A percentile compares a stretch with the other conserved stretches of the same genome.
Conservation (phyloP, 148 eudicot genomes). For the Suaeda aralocaspica region DNA sequence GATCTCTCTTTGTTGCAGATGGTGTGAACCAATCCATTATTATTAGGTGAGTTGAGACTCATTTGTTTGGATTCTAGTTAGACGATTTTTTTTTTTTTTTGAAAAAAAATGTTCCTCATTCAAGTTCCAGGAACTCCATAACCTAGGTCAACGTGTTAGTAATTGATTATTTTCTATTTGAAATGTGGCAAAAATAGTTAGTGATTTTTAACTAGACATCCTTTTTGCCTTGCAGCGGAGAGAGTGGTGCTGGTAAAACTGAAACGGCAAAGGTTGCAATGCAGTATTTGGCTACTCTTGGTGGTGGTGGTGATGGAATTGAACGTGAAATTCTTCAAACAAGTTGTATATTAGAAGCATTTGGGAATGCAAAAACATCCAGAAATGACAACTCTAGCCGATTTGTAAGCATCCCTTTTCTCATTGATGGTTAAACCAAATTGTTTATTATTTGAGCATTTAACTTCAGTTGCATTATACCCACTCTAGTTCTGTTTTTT, state of each 20-base stretch:
- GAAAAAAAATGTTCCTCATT: too few relatives aligned
- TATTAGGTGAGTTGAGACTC: constrained; percentile 54
- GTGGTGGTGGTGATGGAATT: constrained; percentile 68
- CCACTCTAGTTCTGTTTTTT: background rate
- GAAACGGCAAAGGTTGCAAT: constrained; percentile 91
- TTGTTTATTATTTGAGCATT: background rate
- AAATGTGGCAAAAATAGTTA: too few relatives aligned
- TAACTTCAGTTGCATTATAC: background rate
- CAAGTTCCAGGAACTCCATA: background rate
- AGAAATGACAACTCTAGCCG: constrained; percentile 89
- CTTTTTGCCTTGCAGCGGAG: constrained; percentile 58
- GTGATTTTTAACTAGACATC: background rate
- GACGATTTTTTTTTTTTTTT: background rate
- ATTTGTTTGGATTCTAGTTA: background rate
- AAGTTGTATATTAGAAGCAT: constrained; percentile 75
- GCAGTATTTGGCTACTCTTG: constrained; percentile 83
- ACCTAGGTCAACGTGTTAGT: background rate
- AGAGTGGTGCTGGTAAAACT: constrained; percentile 98
- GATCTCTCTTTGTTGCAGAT: constrained; percentile 53
- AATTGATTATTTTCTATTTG: background rate
- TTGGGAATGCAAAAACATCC: constrained; percentile 94
- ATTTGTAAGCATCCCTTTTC: constrained; percentile 53
- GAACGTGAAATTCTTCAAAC: constrained; percentile 74
- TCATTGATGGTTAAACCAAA: background rate
- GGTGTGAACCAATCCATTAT: constrained; percentile 78